Base-by-base conservation (phyloP, 495 filamentous ascomycete species). In the Bombardia bombarda region DNA sequence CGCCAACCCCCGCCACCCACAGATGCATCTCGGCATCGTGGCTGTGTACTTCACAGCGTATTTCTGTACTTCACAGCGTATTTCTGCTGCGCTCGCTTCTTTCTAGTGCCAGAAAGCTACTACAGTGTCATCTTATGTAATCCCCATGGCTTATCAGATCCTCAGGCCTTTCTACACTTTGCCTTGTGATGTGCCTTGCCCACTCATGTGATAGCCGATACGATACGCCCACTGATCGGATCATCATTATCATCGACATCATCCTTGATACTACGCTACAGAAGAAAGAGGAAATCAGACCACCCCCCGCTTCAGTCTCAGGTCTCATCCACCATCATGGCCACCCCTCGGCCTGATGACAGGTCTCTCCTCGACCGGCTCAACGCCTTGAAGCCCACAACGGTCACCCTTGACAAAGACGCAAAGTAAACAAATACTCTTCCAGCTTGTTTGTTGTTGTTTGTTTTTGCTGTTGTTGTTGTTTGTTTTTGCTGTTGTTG, bases 351-450 rank as follows among this genome's bases (percentile, higher is more conserved):
- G 82, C 86, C 42, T 80, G 84, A 30, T 32, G 92, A 96, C 65
- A 77, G 82, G 61, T 87, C 87, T 0, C 87, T 98, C 52, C 80
- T 90, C 25, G 84, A 89, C 45, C 75, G 87, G 55, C 68, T 96
- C 40, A 95, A 93, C 56, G 82, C 83, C 36, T 75, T 98, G 42
- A 68, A 69, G 38, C 50, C 64, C 9, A 60, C 55, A 39, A 53
- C 49, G 24, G 57, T 70, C 30, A 57, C 49, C 4, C 54, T 70
- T 17, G 57, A 59, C 13, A 47, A 47, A n/a, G 30, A 53, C n/a
- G n/a, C n/a, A n/a, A n/a, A n/a, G n/a, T n/a, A n/a, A n/a, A n/a
- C n/a, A n/a, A n/a, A n/a, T n/a, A n/a, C n/a, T n/a, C n/a, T n/a
- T n/a, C n/a, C n/a, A n/a, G n/a, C n/a, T n/a, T n/a, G n/a, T n/a